phyloP scores from a whole-genome alignment of 106 monocot genomes.

The Alisma plantagoaquatica region DNA sequence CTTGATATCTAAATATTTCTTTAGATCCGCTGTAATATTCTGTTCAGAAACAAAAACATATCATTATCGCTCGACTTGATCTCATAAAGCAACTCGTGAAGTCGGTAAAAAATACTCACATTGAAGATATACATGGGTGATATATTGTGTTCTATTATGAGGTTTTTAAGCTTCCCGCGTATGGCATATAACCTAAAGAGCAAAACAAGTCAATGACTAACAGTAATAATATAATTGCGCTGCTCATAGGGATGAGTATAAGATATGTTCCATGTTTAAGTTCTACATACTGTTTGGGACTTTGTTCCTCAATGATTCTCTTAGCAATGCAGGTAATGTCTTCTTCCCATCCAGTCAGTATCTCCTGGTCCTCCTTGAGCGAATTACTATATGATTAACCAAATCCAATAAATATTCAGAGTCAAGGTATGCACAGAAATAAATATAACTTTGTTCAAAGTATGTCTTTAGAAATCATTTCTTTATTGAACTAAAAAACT shows the following conservation, averaged over 20 bases:
- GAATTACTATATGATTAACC: conserved; percentile 21
- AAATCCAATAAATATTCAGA: too few species aligned
- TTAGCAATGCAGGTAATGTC: conserved; percentile 35
- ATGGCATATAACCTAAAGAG: conserved; percentile 28
- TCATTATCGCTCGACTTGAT: neutral
- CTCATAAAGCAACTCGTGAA: neutral
- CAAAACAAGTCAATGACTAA: conserved; percentile 1
- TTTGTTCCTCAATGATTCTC: conserved; percentile 37
- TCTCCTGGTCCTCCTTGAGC: conserved; percentile 15
- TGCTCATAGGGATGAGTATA: neutral
- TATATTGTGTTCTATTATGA: conserved; percentile 44
- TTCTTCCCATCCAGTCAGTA: conserved; percentile 45
- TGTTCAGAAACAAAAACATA: neutral
- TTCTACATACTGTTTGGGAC: conserved; percentile 30
- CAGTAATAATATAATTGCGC: too few species aligned
- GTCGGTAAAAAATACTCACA: conserved; percentile 6
- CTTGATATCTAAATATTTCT: conserved; percentile 16
- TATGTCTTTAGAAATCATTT: too few species aligned
- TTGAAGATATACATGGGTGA: conserved; percentile 35
- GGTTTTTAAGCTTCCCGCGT: conserved; percentile 31
- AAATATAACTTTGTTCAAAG: too few species aligned
- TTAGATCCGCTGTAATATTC: conserved; percentile 24
- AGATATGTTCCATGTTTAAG: neutral
- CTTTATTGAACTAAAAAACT: too few species aligned
- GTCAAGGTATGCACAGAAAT: too few species aligned